Evolutionary conservation across 2,329 filamentous ascomycete genomes (phyloP).

Genomic region (Cadophora malorum): DNA sequence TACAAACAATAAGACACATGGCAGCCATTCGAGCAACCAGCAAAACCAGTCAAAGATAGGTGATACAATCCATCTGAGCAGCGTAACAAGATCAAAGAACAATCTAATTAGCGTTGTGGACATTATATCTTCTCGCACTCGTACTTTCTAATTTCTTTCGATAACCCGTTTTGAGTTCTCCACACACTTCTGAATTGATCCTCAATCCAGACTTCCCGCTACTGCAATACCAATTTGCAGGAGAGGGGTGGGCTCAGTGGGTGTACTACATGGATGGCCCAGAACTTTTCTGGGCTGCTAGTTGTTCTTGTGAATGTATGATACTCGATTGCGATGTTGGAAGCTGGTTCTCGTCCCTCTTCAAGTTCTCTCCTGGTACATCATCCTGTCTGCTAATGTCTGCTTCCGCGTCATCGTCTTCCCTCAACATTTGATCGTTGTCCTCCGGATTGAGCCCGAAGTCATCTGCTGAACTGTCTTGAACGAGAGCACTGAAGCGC

Average conservation of each 20-base stretch:
- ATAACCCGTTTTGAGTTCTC: background rate
- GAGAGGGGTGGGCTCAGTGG: background rate
- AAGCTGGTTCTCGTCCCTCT: background rate
- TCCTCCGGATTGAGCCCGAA: background rate
- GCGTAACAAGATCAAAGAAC: background rate
- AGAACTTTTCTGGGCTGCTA: conserved; percentile 8
- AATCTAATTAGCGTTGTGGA: background rate
- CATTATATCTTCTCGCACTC: background rate
- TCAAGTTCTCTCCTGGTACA: background rate
- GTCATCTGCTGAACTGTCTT: background rate
- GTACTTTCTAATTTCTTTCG: background rate
- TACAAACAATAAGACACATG: background rate
- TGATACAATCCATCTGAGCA: background rate
- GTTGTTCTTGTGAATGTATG: background rate
- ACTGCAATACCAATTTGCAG: conserved; percentile 10
- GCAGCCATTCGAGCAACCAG: background rate
- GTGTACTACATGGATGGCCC: background rate
- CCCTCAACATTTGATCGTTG: background rate
- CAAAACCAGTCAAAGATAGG: background rate
- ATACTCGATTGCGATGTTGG: background rate
- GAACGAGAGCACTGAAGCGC: background rate
- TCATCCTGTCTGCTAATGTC: background rate
- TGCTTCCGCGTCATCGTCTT: background rate
- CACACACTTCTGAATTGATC: background rate
- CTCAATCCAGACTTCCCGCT: conserved; percentile 9